A percentile compares a stretch with the other conserved stretches of the same genome.
Evolutionary conservation across 2,329 filamentous ascomycete species (phyloP).

Genomic region (Penicillium fuscoglaucum): DNA sequence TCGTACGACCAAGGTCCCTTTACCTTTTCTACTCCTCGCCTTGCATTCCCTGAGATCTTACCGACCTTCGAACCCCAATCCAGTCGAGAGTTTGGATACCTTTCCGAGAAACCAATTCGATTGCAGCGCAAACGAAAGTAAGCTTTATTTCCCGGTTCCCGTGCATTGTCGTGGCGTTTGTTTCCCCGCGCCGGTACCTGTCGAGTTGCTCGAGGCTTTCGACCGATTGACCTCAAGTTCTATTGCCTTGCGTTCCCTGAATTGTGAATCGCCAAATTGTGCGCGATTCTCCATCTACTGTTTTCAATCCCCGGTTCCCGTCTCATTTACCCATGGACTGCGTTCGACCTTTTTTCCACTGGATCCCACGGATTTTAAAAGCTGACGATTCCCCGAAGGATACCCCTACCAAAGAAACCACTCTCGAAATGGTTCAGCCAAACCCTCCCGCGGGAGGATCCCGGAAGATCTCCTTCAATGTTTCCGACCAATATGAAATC

Average conservation of each 20-base stretch:
- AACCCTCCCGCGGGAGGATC: slow-evolving; percentile 56
- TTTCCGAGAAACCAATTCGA: slow-evolving; percentile 4
- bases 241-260: neutral
- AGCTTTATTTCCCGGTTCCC: slow-evolving; percentile 11
- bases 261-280: neutral
- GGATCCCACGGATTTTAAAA: slow-evolving; percentile 4
- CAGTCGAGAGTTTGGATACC: neutral
- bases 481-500: slow-evolving; percentile 99
- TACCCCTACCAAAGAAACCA: slow-evolving; percentile 10
- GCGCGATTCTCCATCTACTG: neutral
- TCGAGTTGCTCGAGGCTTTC: neutral
- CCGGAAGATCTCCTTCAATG: slow-evolving; percentile 98
- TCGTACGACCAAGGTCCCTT: slow-evolving; percentile 1
- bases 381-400: slow-evolving; percentile 14
- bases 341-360: slow-evolving; percentile 3
- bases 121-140: slow-evolving; percentile 19
- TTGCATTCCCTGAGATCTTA: neutral
- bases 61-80: neutral
- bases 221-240: neutral
- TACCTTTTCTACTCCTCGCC: neutral
- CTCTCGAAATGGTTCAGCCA: slow-evolving; percentile 48
- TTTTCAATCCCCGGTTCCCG: neutral
- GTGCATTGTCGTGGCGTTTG: neutral
- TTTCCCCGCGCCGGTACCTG: neutral
- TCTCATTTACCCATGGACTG: slow-evolving; percentile 12